Evolutionary conservation across 257 asterid species (phyloP), one percentile per base, ranked within the genome.

Genomic region (Solanum virginianum): DNA sequence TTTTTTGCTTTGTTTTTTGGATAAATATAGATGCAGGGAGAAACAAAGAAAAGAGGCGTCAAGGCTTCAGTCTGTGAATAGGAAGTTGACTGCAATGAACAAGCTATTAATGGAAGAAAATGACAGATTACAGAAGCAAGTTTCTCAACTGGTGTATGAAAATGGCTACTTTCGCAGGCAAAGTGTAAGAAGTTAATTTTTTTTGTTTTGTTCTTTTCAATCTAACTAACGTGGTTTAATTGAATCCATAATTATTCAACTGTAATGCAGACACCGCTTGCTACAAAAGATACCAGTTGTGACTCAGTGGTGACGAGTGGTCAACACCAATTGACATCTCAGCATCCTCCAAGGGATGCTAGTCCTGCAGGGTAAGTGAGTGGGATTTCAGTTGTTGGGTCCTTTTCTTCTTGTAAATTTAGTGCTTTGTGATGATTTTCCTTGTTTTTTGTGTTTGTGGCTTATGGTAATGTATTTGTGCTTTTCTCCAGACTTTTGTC

Each of bases 361-460:
- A 94, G 98, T 92, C 97, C 98, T 95, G 98, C 98, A 90, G 98
- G 98, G 98, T 93, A 87, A 84, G 97, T 91, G 93, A 84, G 97
- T 90, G 94, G 75, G 85, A 57, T 62, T 85, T 55, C 65, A 72
- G 90, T 84, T 89, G 89, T 90, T 88, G 86, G 85, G 90, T 90
- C 91, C 22, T 90, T 91, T 89, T 93, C 93, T 84, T 88, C 93
- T 85, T 87, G 82, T 77, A 80, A 87, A 85, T 87, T 63, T 81
- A 82, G 85, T 88, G 86, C 88, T 75, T 72, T 75, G 62, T 88
- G 84, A 55, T 70, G 90, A 71, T 68, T 81, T 66, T 7, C 79
- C 74, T 75, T 90, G 87, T 85, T 85, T 71, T 91, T 85, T 85
- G 91, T 88, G 87, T 88, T 85, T 83, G 43, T 84, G 66, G 87